phyloP scores from a whole-genome alignment of 1,284 basidiomycete genomes.

The Takashimella koratensis region DNA sequence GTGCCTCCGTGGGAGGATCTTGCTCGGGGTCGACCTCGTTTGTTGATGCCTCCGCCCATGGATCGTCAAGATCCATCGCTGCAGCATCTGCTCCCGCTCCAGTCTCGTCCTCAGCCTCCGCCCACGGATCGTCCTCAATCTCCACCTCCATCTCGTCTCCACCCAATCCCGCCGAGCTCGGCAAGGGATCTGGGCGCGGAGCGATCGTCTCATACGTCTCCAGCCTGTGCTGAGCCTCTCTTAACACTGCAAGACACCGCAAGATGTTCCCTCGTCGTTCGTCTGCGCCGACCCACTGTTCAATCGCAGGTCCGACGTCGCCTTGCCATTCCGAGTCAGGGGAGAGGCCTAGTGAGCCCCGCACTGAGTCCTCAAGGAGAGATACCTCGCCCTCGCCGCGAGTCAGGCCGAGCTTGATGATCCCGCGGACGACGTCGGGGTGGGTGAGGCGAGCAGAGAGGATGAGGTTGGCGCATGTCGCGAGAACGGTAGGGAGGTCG shows the following conservation, averaged over 20 bases:
- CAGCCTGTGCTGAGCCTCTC: conserved; percentile 11
- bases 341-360: conserved; percentile 4
- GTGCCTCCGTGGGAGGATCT: conserved; percentile 20
- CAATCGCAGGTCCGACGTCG: background rate
- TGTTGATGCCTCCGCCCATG: background rate
- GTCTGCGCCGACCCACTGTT: conserved; percentile 6
- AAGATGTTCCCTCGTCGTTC: conserved; percentile 2
- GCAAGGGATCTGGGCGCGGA: background rate
- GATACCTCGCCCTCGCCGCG: conserved; percentile 9
- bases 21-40: background rate
- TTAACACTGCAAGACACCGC: conserved; percentile 12
- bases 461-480: conserved; percentile 17
- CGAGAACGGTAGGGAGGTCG: conserved; percentile 3
- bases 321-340: background rate
- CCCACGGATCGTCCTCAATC: conserved; percentile 68
- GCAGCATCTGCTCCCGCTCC: conserved; percentile 19
- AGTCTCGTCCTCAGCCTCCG: conserved; percentile 56
- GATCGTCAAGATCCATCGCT: background rate
- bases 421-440: conserved; percentile 24
- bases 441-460: conserved; percentile 11
- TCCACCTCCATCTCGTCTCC: background rate
- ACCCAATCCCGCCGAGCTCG: background rate
- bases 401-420: conserved; percentile 29
- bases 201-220: conserved; percentile 13
- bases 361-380: conserved; percentile 15